A percentile compares a stretch with the other conserved stretches of the same genome.
phyloP scores from a whole-genome alignment of 352 stramenopile species.

The Pythium vanterpoolii region DNA sequence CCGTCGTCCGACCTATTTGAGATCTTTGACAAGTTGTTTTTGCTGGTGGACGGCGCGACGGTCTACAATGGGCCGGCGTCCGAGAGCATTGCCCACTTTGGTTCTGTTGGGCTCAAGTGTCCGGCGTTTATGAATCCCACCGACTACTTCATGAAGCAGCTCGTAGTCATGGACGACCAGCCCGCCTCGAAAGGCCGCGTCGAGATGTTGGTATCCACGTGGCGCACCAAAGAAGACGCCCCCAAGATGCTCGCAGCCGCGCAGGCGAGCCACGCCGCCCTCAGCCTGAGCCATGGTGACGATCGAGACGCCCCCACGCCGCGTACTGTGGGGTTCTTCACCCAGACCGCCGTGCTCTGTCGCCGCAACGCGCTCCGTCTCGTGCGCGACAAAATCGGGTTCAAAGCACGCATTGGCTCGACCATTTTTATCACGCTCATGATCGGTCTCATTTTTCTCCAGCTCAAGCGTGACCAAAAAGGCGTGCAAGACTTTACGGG shows the following conservation, averaged over 20 bases:
- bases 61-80: constrained; percentile 57
- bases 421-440: constrained; percentile 30
- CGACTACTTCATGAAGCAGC: constrained; percentile 65
- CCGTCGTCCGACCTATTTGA: constrained; percentile 70
- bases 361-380: constrained; percentile 24
- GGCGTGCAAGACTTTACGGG: constrained; percentile 37
- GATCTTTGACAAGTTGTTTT: constrained; percentile 55
- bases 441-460: constrained; percentile 27
- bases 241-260: neutral
- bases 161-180: constrained; percentile 31
- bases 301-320: neutral
- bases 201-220: constrained; percentile 7
- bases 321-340: constrained; percentile 15
- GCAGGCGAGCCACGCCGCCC: constrained; percentile 4
- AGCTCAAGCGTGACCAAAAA: constrained; percentile 26
- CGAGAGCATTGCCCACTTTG: constrained; percentile 54
- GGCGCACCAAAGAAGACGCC: constrained; percentile 6
- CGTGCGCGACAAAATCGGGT: constrained; percentile 24
- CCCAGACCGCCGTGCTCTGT: constrained; percentile 10
- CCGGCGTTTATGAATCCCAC: constrained; percentile 57
- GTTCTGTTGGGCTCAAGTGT: constrained; percentile 40
- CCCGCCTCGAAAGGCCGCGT: constrained; percentile 7
- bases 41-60: constrained; percentile 41
- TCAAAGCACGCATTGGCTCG: constrained; percentile 25
- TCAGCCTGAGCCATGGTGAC: neutral